Evolutionary conservation across 768 basidiomycete genomes (phyloP).

Genomic region (Pleurotus ostreatus): DNA sequence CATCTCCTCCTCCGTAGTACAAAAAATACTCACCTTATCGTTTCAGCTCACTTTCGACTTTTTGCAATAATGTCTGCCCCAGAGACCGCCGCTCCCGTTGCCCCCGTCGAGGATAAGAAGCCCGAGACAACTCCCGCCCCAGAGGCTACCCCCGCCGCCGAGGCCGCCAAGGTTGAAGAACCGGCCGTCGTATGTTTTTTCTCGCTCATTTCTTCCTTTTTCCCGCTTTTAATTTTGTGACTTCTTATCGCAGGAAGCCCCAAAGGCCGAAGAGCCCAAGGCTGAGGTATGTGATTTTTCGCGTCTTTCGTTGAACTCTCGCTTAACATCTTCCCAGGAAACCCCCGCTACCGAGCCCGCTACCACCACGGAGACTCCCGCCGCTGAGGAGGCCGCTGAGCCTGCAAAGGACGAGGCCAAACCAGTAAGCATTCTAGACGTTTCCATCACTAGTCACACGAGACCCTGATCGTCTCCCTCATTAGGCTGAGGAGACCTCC

Average conservation of each 20-base stretch:
- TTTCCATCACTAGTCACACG: background rate
- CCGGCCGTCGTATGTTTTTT: constrained; percentile 24
- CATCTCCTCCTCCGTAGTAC: constrained; percentile 34
- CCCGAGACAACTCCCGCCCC: constrained; percentile 26
- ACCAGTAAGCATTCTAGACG: constrained; percentile 24
- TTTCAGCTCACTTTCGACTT: constrained; percentile 50
- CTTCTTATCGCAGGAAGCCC: constrained; percentile 28
- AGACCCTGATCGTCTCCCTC: background rate
- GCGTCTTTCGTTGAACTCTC: background rate
- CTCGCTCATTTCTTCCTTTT: constrained; percentile 9
- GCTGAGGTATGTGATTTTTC: constrained; percentile 27
- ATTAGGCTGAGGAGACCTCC: constrained; percentile 49
- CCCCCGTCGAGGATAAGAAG: constrained; percentile 51
- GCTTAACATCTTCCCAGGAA: constrained; percentile 26
- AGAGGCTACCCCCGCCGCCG: constrained; percentile 29
- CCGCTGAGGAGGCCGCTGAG: constrained; percentile 31
- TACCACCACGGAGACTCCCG: constrained; percentile 26
- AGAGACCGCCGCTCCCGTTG: constrained; percentile 45
- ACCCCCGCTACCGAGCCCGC: constrained; percentile 25
- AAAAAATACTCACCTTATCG: constrained; percentile 11
- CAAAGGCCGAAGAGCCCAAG: constrained; percentile 32
- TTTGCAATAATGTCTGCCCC: constrained; percentile 81
- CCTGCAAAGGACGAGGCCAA: constrained; percentile 39
- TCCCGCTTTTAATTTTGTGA: constrained; percentile 2
- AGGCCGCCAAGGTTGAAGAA: constrained; percentile 40